Evolutionary conservation across 805 yeast species (phyloP), one percentile per base, ranked within the genome.

Genomic region (Ogataea methylovora): DNA sequence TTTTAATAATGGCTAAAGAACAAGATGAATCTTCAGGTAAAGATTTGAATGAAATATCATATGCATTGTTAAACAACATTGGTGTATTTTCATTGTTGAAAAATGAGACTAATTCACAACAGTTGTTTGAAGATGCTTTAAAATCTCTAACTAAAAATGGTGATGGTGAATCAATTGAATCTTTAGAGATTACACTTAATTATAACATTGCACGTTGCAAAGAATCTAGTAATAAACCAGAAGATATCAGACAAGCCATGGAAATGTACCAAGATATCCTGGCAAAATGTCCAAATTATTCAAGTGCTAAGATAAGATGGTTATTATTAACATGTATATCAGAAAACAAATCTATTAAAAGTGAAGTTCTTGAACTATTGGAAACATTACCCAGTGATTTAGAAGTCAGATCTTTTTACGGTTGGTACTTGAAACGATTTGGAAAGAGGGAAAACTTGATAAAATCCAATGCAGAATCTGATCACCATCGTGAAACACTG

Each of bases 401-500:
- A 40, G 96, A 88, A 53, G 78, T 85, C 2, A 77, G 98, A 41
- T 82, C 97, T 0, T 83, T 92, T 46, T 85, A 83, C 54, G 92
- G 94, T 22, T 92, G 97, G 97, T 85, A 75, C 50, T 63, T 87
- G 45, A 70, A 71, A 39, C 74, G 72, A 39, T 69, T 69, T 50
- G 78, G 81, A 21, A 68, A 68, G 44, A 71, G 67, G 42, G 71
- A 73, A 19, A 51, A 65, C 34, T 57, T 67, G 40, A 61, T 69
- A 7, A 60, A 58, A n/a, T 61, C 60, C 27, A 80, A 73, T 42
- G 53, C 73, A 24, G 96, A 86, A 56, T 79, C 84, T 41, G 64
- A 71, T 11, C 94, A 84, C 51, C 88, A 85, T 52, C 85, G 85
- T 56, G 84, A 81, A 30, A 86, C 98, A 0, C 68, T 92, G 44